Evolutionary conservation across 1,139 yeast genomes (phyloP), one percentile per base, ranked within the genome.

Genomic region (Candida dubliniensis): DNA sequence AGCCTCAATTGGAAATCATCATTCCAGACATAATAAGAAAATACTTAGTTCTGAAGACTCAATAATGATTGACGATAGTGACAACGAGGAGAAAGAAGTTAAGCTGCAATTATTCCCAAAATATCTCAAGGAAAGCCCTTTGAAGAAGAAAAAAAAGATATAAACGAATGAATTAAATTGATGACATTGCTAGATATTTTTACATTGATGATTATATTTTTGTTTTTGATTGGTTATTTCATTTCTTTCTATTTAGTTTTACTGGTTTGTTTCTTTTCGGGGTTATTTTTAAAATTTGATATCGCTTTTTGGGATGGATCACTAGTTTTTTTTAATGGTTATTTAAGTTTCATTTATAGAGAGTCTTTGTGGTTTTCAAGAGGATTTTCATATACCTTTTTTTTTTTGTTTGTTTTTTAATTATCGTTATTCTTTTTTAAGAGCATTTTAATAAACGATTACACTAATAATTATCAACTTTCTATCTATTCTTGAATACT

Each of bases 131-230:
- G 44, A 46, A 8, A 47, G 46, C 38, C 51, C 50, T 9, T 10
- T 35, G 10, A 49, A 45, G 40, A 49, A 47, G 38, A 48, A 48
- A 43, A 48, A 46, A 14, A 45, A 45, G 33, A 9, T 38, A 18
- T 18, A 5, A 18, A 5, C 5, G 1, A 34, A 31, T 24, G 36
- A 11, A 31, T 24, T 31, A 11, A 27, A 10, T 12, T 11, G 29
- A 23, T 26, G 12, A 23, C 24, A 36, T 18, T 29, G 12, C 9
- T 18, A 18, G 23, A 18, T 18, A 18, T 24, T n/a, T 25, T 31
- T 32, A 15, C 11, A 15, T 15, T 31, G 18, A 31, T 32, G 15
- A 11, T 24, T 23, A 12, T 12, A 15, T 4, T 25, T 27, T 39
- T 33, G 10, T 40, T 32, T 10, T 27, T 23, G 11, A 18, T 18